phyloP scores from a whole-genome alignment of 306 rosid species.

The Dalbergia cultrata region DNA sequence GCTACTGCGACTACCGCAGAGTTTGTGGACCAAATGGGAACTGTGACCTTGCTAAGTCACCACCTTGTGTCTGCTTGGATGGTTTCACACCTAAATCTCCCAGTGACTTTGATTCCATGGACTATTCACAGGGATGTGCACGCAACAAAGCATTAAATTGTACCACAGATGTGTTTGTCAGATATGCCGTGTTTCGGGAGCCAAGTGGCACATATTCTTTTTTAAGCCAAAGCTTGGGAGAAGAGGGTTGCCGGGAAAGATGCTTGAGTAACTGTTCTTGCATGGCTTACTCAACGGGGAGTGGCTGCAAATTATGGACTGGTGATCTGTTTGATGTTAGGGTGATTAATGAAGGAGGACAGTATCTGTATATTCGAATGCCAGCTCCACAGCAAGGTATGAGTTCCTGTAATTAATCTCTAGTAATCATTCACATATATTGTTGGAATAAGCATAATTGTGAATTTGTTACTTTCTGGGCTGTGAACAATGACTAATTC shows the following conservation, averaged over 20 bases:
- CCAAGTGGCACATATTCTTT: conserved; percentile 33
- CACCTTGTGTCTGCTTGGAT: conserved; percentile 42
- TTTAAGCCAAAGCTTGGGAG: conserved; percentile 29
- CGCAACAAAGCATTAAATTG: conserved; percentile 42
- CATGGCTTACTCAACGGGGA: conserved; percentile 36
- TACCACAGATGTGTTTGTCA: conserved; percentile 33
- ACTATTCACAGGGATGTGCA: conserved; percentile 39
- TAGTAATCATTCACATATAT: neutral
- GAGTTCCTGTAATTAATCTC: neutral
- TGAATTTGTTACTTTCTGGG: neutral
- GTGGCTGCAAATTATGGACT: conserved; percentile 50
- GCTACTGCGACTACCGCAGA: conserved; percentile 25
- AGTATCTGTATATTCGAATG: conserved; percentile 45
- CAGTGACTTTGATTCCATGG: conserved; percentile 14
- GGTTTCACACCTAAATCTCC: conserved; percentile 37
- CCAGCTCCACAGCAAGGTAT: conserved; percentile 44
- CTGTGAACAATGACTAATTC: neutral
- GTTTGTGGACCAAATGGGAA: conserved; percentile 47
- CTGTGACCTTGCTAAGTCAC: conserved; percentile 18
- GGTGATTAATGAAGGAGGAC: neutral
- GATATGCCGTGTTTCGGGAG: conserved; percentile 10
- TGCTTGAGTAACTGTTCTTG: conserved; percentile 56
- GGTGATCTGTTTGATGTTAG: conserved; percentile 49
- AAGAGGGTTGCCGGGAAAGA: conserved; percentile 14
- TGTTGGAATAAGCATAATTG: neutral